Evolutionary conservation across 2,329 filamentous ascomycete genomes (phyloP).

Genomic region (Cordyceps javanica): DNA sequence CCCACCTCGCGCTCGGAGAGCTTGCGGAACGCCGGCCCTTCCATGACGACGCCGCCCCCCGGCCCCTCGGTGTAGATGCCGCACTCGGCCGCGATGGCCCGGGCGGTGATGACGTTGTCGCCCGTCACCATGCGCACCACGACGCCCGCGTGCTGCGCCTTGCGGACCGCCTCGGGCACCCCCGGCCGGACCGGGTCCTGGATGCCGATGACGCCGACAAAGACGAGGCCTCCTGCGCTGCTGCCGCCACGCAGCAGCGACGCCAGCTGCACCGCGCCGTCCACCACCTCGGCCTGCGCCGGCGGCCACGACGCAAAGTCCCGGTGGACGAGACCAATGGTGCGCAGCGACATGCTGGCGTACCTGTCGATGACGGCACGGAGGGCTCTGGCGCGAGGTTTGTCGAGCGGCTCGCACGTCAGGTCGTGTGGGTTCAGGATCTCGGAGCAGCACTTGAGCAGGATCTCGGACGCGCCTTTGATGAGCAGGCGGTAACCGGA

Average conservation of each 20-base stretch:
- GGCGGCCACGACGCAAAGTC: slow-evolving; percentile 68
- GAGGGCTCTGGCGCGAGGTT: slow-evolving; percentile 47
- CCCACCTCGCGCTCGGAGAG: slow-evolving; percentile 55
- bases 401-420: slow-evolving; percentile 48
- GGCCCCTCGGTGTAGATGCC: slow-evolving; percentile 57
- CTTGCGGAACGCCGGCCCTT: slow-evolving; percentile 60
- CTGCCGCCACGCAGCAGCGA: slow-evolving; percentile 45
- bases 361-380: slow-evolving; percentile 52
- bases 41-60: slow-evolving; percentile 58
- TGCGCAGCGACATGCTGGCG: slow-evolving; percentile 62
- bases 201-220: slow-evolving; percentile 65
- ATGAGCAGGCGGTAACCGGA: slow-evolving; percentile 43
- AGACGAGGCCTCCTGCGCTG: too few species aligned
- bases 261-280: slow-evolving; percentile 54
- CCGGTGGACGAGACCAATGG: slow-evolving; percentile 67
- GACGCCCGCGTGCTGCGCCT: slow-evolving; percentile 60
- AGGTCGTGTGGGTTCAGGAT: slow-evolving; percentile 36
- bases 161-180: slow-evolving; percentile 57
- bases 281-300: slow-evolving; percentile 55
- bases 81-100: slow-evolving; percentile 67
- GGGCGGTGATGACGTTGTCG: slow-evolving; percentile 61
- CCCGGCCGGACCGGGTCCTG: slow-evolving; percentile 63
- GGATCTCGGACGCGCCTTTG: slow-evolving; percentile 53
- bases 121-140: slow-evolving; percentile 68
- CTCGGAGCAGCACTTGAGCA: slow-evolving; percentile 39